phyloP scores from a whole-genome alignment of 495 filamentous ascomycete genomes.

The Lepidopterella palustris region DNA sequence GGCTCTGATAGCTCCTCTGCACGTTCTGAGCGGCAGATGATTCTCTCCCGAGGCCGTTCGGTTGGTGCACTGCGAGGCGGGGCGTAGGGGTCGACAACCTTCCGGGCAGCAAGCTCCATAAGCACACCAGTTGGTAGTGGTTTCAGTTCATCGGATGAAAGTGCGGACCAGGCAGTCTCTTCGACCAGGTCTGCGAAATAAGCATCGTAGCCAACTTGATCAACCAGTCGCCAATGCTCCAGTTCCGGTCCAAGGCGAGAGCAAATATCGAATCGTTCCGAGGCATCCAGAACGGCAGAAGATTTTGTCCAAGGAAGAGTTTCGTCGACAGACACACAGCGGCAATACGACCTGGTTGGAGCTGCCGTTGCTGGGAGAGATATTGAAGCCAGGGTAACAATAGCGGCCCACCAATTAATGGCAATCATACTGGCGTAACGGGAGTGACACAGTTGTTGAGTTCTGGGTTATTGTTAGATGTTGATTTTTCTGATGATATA shows the following conservation, averaged over 20 bases:
- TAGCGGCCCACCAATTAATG: neutral
- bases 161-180: neutral
- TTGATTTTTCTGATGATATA: too few relatives aligned
- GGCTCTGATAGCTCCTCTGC: neutral
- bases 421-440: neutral
- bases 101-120: neutral
- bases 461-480: neutral
- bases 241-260: neutral
- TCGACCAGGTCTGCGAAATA: neutral
- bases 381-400: neutral
- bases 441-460: neutral
- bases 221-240: neutral
- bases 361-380: neutral
- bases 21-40: neutral
- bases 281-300: neutral
- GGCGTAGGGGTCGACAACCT: neutral
- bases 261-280: neutral
- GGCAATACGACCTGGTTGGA: neutral
- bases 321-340: neutral
- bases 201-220: neutral
- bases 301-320: neutral
- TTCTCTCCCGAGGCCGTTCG: neutral
- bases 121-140: neutral
- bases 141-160: neutral
- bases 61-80: neutral